These are phyloP conservation scores for Chlorella sp. DNA, from an alignment of 139 green algal genomes.

Conservation along the genomic window DNA sequence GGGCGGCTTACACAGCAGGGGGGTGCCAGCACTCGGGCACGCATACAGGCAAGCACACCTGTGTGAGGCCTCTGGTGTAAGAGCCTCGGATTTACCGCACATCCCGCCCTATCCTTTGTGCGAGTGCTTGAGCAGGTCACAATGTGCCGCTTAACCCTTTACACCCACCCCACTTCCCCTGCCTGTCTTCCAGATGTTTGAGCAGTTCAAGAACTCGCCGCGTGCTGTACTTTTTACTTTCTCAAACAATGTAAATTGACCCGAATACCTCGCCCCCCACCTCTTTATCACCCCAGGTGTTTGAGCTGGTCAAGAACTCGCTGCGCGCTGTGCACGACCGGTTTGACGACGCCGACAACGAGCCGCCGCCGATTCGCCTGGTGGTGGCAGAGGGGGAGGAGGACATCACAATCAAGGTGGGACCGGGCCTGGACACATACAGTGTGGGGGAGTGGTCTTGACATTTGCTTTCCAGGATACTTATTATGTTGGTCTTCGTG, in stretches of 20 bases:
- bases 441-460: too few species aligned
- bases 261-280: background rate
- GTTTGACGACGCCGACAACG: slow-evolving; percentile 82
- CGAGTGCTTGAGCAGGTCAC: too few species aligned
- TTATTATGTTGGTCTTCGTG: too few species aligned
- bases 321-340: slow-evolving; percentile 91
- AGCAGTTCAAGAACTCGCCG: slow-evolving; percentile 95
- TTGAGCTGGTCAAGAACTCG: slow-evolving; percentile 96
- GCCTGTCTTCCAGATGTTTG: slow-evolving; percentile 65
- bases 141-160: background rate
- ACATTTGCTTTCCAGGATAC: too few species aligned
- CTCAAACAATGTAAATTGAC: too few species aligned
- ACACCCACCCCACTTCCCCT: background rate
- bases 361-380: slow-evolving; percentile 90
- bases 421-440: too few species aligned
- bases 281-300: slow-evolving; percentile 50
- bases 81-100: too few species aligned
- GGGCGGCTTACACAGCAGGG: too few species aligned
- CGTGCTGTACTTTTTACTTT: slow-evolving; percentile 66
- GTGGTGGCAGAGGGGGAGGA: slow-evolving; percentile 96
- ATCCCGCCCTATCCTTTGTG: too few species aligned
- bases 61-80: too few species aligned
- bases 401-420: slow-evolving; percentile 98
- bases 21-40: too few species aligned
- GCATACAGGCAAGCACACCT: too few species aligned